Percentiles rank a stretch among this genome's conserved stretches.
Evolutionary conservation across 208 protist genomes (phyloP).

Genomic region (Strigomonas oncopelti): DNA sequence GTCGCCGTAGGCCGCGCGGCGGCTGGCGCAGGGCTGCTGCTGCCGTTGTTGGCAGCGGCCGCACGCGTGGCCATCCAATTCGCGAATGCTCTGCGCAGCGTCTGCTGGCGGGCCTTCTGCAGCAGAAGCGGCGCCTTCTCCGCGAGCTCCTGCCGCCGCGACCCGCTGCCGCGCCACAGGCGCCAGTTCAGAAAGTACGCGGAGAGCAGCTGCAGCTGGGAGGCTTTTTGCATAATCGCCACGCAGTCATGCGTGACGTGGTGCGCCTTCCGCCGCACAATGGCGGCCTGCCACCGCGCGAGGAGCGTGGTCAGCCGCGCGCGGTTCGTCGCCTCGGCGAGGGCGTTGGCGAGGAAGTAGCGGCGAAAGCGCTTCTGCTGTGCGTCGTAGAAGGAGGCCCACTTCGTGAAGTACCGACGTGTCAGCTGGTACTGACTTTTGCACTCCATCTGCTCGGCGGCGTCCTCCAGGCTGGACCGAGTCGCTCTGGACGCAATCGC

Average conservation of each 20-base stretch:
- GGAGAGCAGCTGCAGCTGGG: background rate
- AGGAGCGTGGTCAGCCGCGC: constrained; percentile 30
- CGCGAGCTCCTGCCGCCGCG: background rate
- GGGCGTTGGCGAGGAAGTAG: constrained; percentile 33
- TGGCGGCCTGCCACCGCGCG: background rate
- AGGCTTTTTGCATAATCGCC: background rate
- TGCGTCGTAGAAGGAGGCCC: constrained; percentile 62
- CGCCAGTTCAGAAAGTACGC: constrained; percentile 1
- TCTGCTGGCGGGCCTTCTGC: constrained; percentile 14
- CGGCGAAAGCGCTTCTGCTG: constrained; percentile 49
- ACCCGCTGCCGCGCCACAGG: background rate
- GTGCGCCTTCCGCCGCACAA: background rate
- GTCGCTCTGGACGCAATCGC: constrained; percentile 13
- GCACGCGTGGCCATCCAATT: constrained; percentile 21
- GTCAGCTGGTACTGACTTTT: constrained; percentile 31
- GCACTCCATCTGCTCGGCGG: constrained; percentile 29
- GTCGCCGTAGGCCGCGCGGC: background rate
- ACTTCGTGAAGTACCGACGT: constrained; percentile 57
- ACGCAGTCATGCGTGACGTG: background rate
- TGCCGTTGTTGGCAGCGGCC: background rate
- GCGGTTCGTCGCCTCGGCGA: constrained; percentile 44
- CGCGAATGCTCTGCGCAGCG: constrained; percentile 28
- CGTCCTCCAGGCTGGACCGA: constrained; percentile 8
- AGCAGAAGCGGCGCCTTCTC: background rate
- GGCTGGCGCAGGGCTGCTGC: too few species aligned